Evolutionary conservation across 805 yeast species (phyloP).

Genomic region (Candida lessepsii): DNA sequence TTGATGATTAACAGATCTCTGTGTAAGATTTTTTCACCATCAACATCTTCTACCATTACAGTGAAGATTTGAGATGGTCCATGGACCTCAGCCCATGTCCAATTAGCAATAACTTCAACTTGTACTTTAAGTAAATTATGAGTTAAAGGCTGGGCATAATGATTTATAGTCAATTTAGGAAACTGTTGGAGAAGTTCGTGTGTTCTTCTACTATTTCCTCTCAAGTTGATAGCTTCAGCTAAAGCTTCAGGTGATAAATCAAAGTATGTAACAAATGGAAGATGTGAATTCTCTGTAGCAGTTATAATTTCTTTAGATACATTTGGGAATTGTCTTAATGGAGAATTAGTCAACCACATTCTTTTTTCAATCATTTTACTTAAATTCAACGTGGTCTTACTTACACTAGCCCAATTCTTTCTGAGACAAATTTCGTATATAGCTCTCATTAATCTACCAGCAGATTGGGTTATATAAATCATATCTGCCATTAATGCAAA

Average conservation of each 20-base stretch:
- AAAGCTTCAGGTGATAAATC: slow-evolving; percentile 71
- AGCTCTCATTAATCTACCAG: slow-evolving; percentile 84
- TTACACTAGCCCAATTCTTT: slow-evolving; percentile 68
- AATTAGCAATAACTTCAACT: slow-evolving; percentile 64
- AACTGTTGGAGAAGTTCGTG: slow-evolving; percentile 64
- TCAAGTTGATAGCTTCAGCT: slow-evolving; percentile 76
- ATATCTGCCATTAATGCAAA: slow-evolving; percentile 91
- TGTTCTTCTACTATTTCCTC: slow-evolving; percentile 58
- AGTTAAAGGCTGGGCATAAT: slow-evolving; percentile 75
- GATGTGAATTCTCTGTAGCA: slow-evolving; percentile 73
- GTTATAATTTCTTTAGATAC: slow-evolving; percentile 70
- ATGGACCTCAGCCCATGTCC: slow-evolving; percentile 79
- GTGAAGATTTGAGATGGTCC: slow-evolving; percentile 65
- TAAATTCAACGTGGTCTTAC: slow-evolving; percentile 57
- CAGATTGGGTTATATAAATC: slow-evolving; percentile 90
- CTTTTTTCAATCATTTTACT: slow-evolving; percentile 80
- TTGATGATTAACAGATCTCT: slow-evolving; percentile 53
- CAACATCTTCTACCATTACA: slow-evolving; percentile 75
- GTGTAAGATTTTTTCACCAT: slow-evolving; percentile 73
- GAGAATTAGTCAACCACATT: slow-evolving; percentile 83
- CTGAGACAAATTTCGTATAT: slow-evolving; percentile 72
- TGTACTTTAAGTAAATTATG: slow-evolving; percentile 64
- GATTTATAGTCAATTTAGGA: slow-evolving; percentile 63
- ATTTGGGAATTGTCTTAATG: slow-evolving; percentile 75
- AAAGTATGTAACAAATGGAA: slow-evolving; percentile 82